These are phyloP conservation scores for Suillus subaureus DNA, from an alignment of 768 basidiomycete species.

Conservation along the genomic window DNA sequence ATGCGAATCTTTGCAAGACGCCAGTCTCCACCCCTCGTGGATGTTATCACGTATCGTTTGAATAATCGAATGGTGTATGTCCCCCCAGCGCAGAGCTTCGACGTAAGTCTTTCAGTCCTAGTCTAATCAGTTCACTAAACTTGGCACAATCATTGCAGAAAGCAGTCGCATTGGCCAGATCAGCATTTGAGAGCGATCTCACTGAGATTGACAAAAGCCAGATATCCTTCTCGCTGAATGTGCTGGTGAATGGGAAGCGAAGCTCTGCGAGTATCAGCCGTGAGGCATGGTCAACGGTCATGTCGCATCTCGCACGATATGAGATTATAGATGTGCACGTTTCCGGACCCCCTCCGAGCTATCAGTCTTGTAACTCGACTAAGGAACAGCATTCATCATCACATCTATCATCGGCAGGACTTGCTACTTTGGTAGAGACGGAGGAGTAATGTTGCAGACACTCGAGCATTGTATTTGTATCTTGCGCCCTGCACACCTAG, in stretches of 20 bases:
- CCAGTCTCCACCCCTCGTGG: slow-evolving; percentile 32
- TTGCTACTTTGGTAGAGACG: neutral
- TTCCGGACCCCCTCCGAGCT: slow-evolving; percentile 42
- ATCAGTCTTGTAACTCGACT: slow-evolving; percentile 20
- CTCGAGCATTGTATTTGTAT: neutral
- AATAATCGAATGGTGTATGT: slow-evolving; percentile 52
- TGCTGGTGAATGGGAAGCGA: slow-evolving; percentile 33
- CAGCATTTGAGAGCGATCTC: slow-evolving; percentile 49
- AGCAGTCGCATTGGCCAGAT: slow-evolving; percentile 51
- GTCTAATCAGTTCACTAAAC: neutral
- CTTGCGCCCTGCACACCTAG: neutral
- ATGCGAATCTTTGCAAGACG: slow-evolving; percentile 2
- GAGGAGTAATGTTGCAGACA: neutral
- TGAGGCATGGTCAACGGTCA: slow-evolving; percentile 49
- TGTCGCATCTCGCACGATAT: slow-evolving; percentile 44
- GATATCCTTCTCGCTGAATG: slow-evolving; percentile 46
- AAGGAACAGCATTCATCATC: slow-evolving; percentile 8
- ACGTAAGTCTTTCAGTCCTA: slow-evolving; percentile 34
- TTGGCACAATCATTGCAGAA: slow-evolving; percentile 32
- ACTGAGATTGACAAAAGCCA: slow-evolving; percentile 37
- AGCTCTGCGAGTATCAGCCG: slow-evolving; percentile 51
- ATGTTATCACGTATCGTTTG: slow-evolving; percentile 54
- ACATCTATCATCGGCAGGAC: neutral
- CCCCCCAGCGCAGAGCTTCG: slow-evolving; percentile 42
- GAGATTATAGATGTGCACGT: slow-evolving; percentile 51